phyloP scores from a whole-genome alignment of 306 rosid species.

The Prunus mira region DNA sequence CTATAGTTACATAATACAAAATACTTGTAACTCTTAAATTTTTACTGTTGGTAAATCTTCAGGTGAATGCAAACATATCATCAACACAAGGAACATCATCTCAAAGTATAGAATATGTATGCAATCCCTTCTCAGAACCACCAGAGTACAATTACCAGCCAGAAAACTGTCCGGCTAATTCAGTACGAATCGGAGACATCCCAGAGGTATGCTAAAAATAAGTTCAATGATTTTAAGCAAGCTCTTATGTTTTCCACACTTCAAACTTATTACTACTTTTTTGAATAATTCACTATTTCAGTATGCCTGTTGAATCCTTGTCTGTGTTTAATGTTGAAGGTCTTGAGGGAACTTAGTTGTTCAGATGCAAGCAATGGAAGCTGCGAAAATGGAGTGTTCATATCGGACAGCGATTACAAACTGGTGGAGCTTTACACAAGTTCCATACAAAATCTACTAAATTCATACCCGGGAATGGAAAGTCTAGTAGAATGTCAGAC shows the following conservation, averaged over 20 bases:
- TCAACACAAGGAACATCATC: slow-evolving; percentile 27
- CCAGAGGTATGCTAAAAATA: slow-evolving; percentile 43
- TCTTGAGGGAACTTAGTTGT: slow-evolving; percentile 43
- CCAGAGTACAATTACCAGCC: slow-evolving; percentile 56
- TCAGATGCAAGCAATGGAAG: slow-evolving; percentile 25
- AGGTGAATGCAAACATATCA: slow-evolving; percentile 57
- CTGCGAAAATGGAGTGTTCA: slow-evolving; percentile 30
- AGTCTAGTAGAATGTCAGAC: slow-evolving; percentile 52
- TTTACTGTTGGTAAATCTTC: slow-evolving; percentile 7
- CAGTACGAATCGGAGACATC: slow-evolving; percentile 57
- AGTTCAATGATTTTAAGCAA: neutral
- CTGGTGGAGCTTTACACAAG: slow-evolving; percentile 42
- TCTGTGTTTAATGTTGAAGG: slow-evolving; percentile 31
- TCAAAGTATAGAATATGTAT: slow-evolving; percentile 31
- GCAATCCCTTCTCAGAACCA: slow-evolving; percentile 78
- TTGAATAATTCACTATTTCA: neutral
- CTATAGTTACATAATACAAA: no score
- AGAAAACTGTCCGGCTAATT: slow-evolving; percentile 41
- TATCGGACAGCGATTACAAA: slow-evolving; percentile 28
- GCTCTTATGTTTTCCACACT: neutral
- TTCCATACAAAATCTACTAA: slow-evolving; percentile 52
- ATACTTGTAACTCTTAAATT: neutral
- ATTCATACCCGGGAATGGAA: slow-evolving; percentile 55
- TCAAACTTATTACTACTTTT: neutral
- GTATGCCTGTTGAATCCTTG: neutral